These are phyloP conservation scores for Ceratocystis huliohia DNA, from an alignment of 2,329 filamentous ascomycete species.

Conservation along the genomic window DNA sequence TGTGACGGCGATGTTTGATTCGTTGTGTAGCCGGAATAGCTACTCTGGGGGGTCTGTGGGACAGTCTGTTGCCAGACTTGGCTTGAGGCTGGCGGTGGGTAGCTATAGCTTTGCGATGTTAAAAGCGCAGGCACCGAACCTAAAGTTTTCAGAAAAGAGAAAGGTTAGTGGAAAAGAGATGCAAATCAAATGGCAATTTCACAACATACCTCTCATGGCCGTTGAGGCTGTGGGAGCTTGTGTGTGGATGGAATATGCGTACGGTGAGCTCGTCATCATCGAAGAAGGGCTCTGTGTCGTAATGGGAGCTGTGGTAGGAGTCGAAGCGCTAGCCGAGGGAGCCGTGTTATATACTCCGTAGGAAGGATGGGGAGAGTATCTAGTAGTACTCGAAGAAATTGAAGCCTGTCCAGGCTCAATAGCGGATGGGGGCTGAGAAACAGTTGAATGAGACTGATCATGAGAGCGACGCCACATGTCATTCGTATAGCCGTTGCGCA, in stretches of 20 bases:
- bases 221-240: conserved; percentile 62
- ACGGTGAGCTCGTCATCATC: conserved; percentile 53
- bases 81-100: conserved; percentile 38
- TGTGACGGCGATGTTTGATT: conserved; percentile 26
- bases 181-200: background rate
- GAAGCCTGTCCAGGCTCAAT: conserved; percentile 21
- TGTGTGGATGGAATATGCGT: conserved; percentile 58
- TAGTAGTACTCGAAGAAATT: conserved; percentile 30
- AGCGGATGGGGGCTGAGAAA: conserved; percentile 34
- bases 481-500: conserved; percentile 67
- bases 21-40: conserved; percentile 45
- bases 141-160: conserved; percentile 45
- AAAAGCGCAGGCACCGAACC: conserved; percentile 36
- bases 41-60: conserved; percentile 48
- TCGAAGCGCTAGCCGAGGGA: conserved; percentile 40
- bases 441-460: conserved; percentile 50
- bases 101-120: conserved; percentile 49
- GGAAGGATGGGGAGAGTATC: conserved; percentile 45
- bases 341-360: background rate
- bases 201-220: conserved; percentile 50
- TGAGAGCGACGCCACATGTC: conserved; percentile 73
- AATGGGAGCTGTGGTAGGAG: conserved; percentile 26
- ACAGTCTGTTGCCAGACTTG: conserved; percentile 52
- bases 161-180: conserved; percentile 32
- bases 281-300: conserved; percentile 46